Evolutionary conservation across 2,329 filamentous ascomycete species (phyloP).

Genomic region (Neoascochyta sp.): DNA sequence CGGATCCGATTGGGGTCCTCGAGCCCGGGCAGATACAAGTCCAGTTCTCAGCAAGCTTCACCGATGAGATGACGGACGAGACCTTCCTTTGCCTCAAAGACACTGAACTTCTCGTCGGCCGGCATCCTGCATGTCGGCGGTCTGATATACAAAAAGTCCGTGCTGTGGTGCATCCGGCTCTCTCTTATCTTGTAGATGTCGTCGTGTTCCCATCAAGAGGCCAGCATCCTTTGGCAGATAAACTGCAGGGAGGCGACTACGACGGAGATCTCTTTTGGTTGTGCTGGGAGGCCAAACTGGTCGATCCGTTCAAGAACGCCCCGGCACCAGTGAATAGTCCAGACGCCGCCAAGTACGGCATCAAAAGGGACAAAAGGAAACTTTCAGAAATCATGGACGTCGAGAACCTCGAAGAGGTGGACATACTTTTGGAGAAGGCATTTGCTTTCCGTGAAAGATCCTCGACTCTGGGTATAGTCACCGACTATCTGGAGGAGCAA

Average conservation of each 20-base stretch:
- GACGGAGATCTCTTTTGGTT: conserved; percentile 77
- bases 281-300: conserved; percentile 67
- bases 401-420: conserved; percentile 25
- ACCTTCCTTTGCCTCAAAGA: conserved; percentile 54
- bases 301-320: conserved; percentile 63
- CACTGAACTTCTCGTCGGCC: conserved; percentile 62
- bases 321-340: conserved; percentile 46
- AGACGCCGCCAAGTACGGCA: conserved; percentile 48
- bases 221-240: conserved; percentile 60
- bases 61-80: conserved; percentile 51
- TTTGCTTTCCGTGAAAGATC: conserved; percentile 58
- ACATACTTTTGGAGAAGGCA: conserved; percentile 51
- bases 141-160: conserved; percentile 67
- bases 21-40: conserved; percentile 65
- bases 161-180: conserved; percentile 52
- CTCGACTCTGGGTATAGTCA: conserved; percentile 61
- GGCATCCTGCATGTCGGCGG: conserved; percentile 64
- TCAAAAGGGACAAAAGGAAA: conserved; percentile 49
- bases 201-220: conserved; percentile 70
- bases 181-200: conserved; percentile 71
- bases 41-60: conserved; percentile 61
- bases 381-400: conserved; percentile 46
- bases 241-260: conserved; percentile 75
- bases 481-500: conserved; percentile 59
- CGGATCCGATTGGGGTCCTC: conserved; percentile 61